Evolutionary conservation across 2,329 filamentous ascomycete species (phyloP), one percentile per base, ranked within the genome.

Genomic region (Ceratocystis smalleyi): DNA sequence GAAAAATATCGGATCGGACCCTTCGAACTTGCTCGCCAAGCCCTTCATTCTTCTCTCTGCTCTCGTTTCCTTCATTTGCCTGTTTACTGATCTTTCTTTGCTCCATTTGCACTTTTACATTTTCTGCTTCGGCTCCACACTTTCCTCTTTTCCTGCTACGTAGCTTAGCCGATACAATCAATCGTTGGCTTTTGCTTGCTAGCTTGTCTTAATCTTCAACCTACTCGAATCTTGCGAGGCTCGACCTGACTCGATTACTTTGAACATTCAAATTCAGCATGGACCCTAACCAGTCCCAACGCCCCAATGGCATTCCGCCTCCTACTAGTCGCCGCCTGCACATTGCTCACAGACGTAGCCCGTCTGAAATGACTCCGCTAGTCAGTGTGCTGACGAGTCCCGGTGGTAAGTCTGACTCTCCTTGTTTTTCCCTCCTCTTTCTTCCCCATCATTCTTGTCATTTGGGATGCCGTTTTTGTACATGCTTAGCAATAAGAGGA

Each of bases 311-410:
- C 71, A 81, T 84, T 67, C 79, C 79, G 74, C 91, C 90, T 70
- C 89, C 89, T 72, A 78, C 86, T 74, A 91, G 91, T 73, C 91
- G 92, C 74, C 87, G 91, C 75, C 84, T 97, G 75, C 91, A 97
- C 79, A 96, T 97, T 77, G 92, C 92, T 72, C 92, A 97, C 80
- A 88, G 92, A 74, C 87, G 92, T 77, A 96, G 91, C 78, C 94
- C 92, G 69, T 97, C 94, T 70, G 94, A 97, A 81, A 81, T 97
- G 76, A 97, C 92, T 66, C 94, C 92, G 69, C 79, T 97, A 76
- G 95, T 97, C 89, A 95, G 91, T 90, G 89, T 84, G 89, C 90
- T 83, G 75, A 75, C 79, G 69, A 83, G 81, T 69, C 80, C 81
- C 69, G 79, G 79, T 75, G 85, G 83, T 86, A 79, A 81, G 83